Conservation (phyloP, 352 stramenopile genomes). For the Globisporangium sylvaticum region DNA sequence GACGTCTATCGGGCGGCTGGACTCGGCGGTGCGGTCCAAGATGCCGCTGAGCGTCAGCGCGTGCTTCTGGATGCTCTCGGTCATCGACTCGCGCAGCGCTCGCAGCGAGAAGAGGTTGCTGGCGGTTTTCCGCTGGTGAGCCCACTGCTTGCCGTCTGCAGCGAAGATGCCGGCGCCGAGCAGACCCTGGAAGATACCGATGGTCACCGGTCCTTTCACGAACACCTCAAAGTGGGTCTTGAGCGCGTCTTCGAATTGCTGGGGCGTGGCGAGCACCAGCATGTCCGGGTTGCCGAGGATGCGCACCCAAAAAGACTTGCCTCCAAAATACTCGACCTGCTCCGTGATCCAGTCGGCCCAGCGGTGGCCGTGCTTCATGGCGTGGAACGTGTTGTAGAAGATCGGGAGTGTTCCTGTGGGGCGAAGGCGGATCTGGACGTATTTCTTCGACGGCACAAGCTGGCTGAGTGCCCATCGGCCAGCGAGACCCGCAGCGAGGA, state of each 20-base stretch:
- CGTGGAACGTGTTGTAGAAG: neutral
- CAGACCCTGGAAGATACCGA: no score
- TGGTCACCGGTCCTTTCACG: neutral
- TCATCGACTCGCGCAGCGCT: conserved; percentile 37
- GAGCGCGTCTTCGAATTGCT: neutral
- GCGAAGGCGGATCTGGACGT: neutral
- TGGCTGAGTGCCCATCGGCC: neutral
- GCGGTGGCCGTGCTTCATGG: neutral
- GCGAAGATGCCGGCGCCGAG: conserved; percentile 18
- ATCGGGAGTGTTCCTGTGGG: neutral
- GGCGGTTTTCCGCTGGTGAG: conserved; percentile 44
- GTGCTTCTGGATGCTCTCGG: no score
- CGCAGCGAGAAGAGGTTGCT: conserved; percentile 46
- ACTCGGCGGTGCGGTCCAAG: neutral
- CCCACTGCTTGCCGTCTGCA: conserved; percentile 29
- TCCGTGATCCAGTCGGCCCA: conserved; percentile 2
- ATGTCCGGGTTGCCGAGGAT: neutral
- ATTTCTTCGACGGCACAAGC: neutral
- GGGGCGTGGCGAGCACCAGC: neutral
- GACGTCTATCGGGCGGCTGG: neutral
- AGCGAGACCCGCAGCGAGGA: neutral
- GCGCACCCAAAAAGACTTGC: neutral
- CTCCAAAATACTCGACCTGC: neutral
- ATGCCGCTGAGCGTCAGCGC: conserved; percentile 8
- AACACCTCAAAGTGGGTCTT: neutral